phyloP scores from a whole-genome alignment of 257 asterid genomes.

The Fraxinus anomala region DNA sequence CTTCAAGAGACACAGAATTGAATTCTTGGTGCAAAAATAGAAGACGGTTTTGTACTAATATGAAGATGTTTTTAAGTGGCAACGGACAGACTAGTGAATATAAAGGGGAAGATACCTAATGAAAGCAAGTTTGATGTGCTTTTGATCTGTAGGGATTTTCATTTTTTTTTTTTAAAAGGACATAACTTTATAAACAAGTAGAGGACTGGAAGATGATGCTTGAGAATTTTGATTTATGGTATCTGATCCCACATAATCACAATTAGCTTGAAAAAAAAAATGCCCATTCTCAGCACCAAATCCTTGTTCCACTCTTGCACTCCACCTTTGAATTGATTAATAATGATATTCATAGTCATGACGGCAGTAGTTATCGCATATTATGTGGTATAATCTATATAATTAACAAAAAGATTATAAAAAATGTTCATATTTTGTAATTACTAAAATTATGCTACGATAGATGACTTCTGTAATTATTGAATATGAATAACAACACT shows the following conservation, averaged over 20 bases:
- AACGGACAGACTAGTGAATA: not conserved
- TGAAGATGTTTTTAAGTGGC: slow-evolving; percentile 1
- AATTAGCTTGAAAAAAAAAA: slow-evolving; percentile 27
- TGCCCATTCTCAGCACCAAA: slow-evolving; percentile 42
- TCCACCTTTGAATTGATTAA: slow-evolving; percentile 17
- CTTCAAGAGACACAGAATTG: not conserved
- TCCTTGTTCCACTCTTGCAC: slow-evolving; percentile 33
- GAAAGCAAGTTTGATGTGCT: slow-evolving; percentile 9
- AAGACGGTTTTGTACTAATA: not conserved
- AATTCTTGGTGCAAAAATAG: not conserved
- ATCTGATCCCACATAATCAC: slow-evolving; percentile 43
- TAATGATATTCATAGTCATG: too few relatives aligned
- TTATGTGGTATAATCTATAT: too few relatives aligned
- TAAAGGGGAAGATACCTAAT: slow-evolving; percentile 12
- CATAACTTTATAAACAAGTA: slow-evolving; percentile 11
- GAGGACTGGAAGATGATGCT: slow-evolving; percentile 15
- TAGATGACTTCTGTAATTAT: too few relatives aligned
- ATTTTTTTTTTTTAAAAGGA: not conserved
- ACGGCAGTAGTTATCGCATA: too few relatives aligned
- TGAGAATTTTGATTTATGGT: slow-evolving; percentile 42
- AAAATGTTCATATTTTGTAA: too few relatives aligned
- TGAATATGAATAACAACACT: too few relatives aligned
- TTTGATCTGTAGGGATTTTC: not conserved
- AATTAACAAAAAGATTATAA: too few relatives aligned
- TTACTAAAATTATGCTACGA: too few relatives aligned